Evolutionary conservation across 2,329 filamentous ascomycete genomes (phyloP).

Genomic region (Xylariaceae sp.): DNA sequence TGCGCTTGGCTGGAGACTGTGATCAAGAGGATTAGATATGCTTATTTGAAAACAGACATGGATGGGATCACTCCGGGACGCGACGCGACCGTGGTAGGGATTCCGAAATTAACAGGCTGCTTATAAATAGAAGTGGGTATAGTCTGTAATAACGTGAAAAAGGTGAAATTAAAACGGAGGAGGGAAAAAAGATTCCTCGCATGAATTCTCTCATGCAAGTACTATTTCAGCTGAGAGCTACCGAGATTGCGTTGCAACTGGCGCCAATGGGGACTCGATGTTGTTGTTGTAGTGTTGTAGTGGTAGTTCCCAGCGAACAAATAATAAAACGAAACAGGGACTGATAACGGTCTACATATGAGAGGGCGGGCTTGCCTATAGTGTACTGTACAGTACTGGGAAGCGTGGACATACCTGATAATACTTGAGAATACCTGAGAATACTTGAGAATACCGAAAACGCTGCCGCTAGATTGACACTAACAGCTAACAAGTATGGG

Average conservation of each 20-base stretch:
- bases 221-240: slow-evolving; percentile 33
- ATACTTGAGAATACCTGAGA: no score
- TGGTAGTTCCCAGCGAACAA: not conserved
- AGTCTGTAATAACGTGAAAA: slow-evolving; percentile 19
- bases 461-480: no score
- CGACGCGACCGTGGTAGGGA: not conserved
- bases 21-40: slow-evolving; percentile 12
- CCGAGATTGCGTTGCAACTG: slow-evolving; percentile 36
- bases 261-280: slow-evolving; percentile 3
- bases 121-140: slow-evolving; percentile 31
- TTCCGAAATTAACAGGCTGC: slow-evolving; percentile 18
- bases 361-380: not conserved
- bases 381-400: not conserved
- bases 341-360: not conserved
- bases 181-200: slow-evolving; percentile 19
- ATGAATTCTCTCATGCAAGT: slow-evolving; percentile 33
- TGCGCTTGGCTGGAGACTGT: slow-evolving; percentile 1
- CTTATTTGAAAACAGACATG: not conserved
- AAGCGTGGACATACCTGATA: not conserved
- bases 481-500: no score
- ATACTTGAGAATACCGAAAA: no score
- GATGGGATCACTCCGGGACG: not conserved
- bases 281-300: not conserved
- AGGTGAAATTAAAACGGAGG: slow-evolving; percentile 19
- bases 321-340: not conserved